Conservation (phyloP, 805 yeast species). For the Candida sakaeoensis region DNA sequence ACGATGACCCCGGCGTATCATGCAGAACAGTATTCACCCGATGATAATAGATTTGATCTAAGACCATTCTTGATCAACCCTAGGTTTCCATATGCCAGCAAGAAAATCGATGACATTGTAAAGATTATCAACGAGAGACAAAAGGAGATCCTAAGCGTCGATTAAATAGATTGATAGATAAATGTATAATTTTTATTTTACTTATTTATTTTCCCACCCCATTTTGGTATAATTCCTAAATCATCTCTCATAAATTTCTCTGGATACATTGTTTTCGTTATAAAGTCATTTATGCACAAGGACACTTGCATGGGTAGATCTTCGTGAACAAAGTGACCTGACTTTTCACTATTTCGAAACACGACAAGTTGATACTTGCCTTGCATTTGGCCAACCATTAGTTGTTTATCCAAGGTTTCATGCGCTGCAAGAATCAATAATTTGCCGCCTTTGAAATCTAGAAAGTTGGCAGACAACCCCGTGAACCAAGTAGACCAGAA, state of each 20-base stretch:
- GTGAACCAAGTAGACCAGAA: conserved; percentile 86
- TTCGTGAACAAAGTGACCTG: conserved; percentile 96
- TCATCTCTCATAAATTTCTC: conserved; percentile 27
- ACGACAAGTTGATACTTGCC: conserved; percentile 90
- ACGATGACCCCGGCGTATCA: conserved; percentile 97
- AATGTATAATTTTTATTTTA: too few relatives aligned
- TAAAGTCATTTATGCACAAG: conserved; percentile 46
- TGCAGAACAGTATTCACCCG: conserved; percentile 98
- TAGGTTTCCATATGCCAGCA: conserved; percentile 82
- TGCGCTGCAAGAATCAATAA: conserved; percentile 82
- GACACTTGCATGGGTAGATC: conserved; percentile 75
- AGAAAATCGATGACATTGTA: conserved; percentile 80
- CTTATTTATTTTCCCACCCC: conserved; percentile 33
- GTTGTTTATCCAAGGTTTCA: conserved; percentile 77
- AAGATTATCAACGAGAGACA: conserved; percentile 46
- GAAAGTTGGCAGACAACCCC: conserved; percentile 54
- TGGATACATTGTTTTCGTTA: conserved; percentile 42
- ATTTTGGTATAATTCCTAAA: conserved; percentile 30
- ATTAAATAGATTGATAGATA: conserved; percentile 25
- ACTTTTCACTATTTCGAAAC: conserved; percentile 46
- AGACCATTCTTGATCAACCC: conserved; percentile 95
- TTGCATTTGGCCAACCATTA: conserved; percentile 97
- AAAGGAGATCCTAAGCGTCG: conserved; percentile 42
- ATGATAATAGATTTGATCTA: conserved; percentile 92
- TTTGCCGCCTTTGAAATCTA: conserved; percentile 47